Evolutionary conservation across 2,329 filamentous ascomycete species (phyloP).

Genomic region (Epichloe sibirici): DNA sequence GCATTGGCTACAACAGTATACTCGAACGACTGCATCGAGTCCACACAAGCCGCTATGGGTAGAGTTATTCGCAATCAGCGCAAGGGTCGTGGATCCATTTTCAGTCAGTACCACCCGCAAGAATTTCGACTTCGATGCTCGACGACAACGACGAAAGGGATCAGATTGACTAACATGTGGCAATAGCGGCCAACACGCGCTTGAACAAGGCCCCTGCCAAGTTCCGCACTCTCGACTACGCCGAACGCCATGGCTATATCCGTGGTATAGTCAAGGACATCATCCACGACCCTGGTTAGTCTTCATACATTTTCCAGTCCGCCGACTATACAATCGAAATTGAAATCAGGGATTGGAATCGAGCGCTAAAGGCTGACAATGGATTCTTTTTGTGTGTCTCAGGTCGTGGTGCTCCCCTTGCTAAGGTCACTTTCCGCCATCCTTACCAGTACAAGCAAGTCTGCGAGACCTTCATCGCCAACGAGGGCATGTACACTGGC

Average conservation of each 20-base stretch:
- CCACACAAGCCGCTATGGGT: conserved; percentile 35
- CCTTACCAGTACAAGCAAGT: conserved; percentile 97
- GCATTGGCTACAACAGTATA: conserved; percentile 12
- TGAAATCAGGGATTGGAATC: background rate
- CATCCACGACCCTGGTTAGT: conserved; percentile 83
- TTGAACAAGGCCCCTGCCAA: conserved; percentile 77
- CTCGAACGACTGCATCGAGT: conserved; percentile 23
- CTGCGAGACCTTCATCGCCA: conserved; percentile 99
- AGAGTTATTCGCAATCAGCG: conserved; percentile 55
- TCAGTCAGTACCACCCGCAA: conserved; percentile 32
- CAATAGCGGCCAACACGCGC: conserved; percentile 64
- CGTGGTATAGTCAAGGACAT: conserved; percentile 98
- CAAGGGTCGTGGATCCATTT: conserved; percentile 47
- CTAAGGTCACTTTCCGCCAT: conserved; percentile 92
- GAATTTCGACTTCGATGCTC: conserved; percentile 10
- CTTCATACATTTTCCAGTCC: conserved; percentile 4
- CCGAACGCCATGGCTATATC: conserved; percentile 95
- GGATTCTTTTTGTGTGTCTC: conserved; percentile 11
- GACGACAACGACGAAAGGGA: conserved; percentile 10
- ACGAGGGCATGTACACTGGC: conserved; percentile 99
- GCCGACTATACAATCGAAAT: background rate
- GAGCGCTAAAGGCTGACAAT: conserved; percentile 13
- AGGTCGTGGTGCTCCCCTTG: conserved; percentile 86
- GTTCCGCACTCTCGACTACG: conserved; percentile 94
- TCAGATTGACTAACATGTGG: conserved; percentile 18